phyloP scores from a whole-genome alignment of 495 filamentous ascomycete species.

The Venustampulla echinocandica region DNA sequence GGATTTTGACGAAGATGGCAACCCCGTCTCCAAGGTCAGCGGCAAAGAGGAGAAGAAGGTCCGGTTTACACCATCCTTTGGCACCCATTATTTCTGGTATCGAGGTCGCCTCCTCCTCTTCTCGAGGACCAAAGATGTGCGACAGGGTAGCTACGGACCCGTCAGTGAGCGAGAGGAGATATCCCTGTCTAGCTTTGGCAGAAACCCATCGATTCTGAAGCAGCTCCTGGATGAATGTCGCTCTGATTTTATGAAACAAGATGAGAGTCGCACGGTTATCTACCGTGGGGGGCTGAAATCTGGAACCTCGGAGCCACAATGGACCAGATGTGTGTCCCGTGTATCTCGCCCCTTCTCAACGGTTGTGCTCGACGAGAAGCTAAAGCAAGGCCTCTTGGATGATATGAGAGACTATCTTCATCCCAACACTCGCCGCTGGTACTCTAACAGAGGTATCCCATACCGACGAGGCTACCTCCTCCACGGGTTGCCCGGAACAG shows the following conservation, averaged over 20 bases:
- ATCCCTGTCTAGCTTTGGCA: constrained; percentile 56
- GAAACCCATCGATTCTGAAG: constrained; percentile 56
- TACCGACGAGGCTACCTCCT: constrained; percentile 86
- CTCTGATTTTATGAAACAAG: constrained; percentile 44
- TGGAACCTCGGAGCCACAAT: constrained; percentile 28
- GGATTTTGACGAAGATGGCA: constrained; percentile 14
- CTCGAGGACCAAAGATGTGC: constrained; percentile 32
- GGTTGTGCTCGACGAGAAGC: constrained; percentile 68
- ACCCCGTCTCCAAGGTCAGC: constrained; percentile 6
- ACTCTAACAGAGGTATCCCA: constrained; percentile 62
- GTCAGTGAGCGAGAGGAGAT: constrained; percentile 43
- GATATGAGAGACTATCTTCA: constrained; percentile 89
- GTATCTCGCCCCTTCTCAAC: constrained; percentile 73
- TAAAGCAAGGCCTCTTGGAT: constrained; percentile 64
- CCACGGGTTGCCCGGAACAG: constrained; percentile 81
- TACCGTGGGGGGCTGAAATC: constrained; percentile 46
- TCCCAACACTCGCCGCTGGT: constrained; percentile 69
- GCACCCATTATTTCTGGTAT: constrained; percentile 60
- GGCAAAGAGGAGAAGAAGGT: constrained; percentile 47
- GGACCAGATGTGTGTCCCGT: constrained; percentile 49
- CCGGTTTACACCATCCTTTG: constrained; percentile 55
- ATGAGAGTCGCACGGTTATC: constrained; percentile 56
- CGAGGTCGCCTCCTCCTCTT: constrained; percentile 47
- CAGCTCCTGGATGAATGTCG: constrained; percentile 58
- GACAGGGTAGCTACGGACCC: constrained; percentile 20